phyloP scores from a whole-genome alignment of 345 rosid genomes.

The Arabidopsis thaliana region TAIR10.1 NC_003076.8:3623001-3623500 shows the following conservation, averaged over 20 bases:
- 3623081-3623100: slow-evolving; percentile 48
- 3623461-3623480: slow-evolving; percentile 3
- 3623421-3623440: neutral
- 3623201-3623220: slow-evolving; percentile 13
- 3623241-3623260: slow-evolving; percentile 25
- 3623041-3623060: slow-evolving; percentile 5
- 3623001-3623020: slow-evolving; percentile 46
- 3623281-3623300: slow-evolving; percentile 51
- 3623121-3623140: slow-evolving; percentile 54
- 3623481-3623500: neutral
- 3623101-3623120: slow-evolving; percentile 43
- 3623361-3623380: slow-evolving; percentile 58
- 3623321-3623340: slow-evolving; percentile 91
- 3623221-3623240: slow-evolving; percentile 14
- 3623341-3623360: slow-evolving; percentile 97
- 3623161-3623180: slow-evolving; percentile 11
- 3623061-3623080: slow-evolving; percentile 46
- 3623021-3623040: slow-evolving; percentile 12
- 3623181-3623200: slow-evolving; percentile 15
- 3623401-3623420: neutral
- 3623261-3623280: slow-evolving; percentile 47
- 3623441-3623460: slow-evolving; percentile 11
- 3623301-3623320: slow-evolving; percentile 90
- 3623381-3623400: slow-evolving; percentile 1
- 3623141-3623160: slow-evolving; percentile 19